Evolutionary conservation across 2,329 filamentous ascomycete species (phyloP).

Genomic region (Epichloe baconii): DNA sequence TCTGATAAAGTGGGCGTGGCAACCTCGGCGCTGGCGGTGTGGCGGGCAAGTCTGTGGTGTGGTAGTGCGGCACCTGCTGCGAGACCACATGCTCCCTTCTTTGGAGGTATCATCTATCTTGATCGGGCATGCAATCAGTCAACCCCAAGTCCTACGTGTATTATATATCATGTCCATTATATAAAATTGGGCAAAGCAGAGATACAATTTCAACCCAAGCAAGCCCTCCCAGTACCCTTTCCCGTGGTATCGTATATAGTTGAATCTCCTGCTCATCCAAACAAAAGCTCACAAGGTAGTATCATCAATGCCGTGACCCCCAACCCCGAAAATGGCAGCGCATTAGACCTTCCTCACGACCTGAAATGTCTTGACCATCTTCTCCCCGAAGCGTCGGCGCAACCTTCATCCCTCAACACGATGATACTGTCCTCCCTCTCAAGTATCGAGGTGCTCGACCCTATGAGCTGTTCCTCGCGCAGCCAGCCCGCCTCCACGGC

Average conservation of each 20-base stretch:
- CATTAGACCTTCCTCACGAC: not conserved
- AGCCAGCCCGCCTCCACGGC: slow-evolving; percentile 47
- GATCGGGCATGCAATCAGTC: too few species aligned
- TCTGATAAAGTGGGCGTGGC: too few species aligned
- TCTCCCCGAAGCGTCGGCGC: slow-evolving; percentile 11
- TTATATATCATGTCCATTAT: not conserved
- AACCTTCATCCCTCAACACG: slow-evolving; percentile 15
- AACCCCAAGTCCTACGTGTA: too few species aligned
- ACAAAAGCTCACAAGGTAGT: too few species aligned
- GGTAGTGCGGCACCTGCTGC: not conserved
- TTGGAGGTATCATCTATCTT: too few species aligned
- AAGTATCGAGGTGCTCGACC: slow-evolving; percentile 20
- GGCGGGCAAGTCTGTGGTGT: not conserved
- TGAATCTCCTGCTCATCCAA: not conserved
- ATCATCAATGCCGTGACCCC: too few species aligned
- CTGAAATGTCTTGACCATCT: slow-evolving; percentile 12
- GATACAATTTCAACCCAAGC: not conserved
- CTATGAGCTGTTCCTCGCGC: slow-evolving; percentile 36
- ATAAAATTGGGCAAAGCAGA: not conserved
- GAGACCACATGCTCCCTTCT: too few species aligned
- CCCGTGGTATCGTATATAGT: not conserved
- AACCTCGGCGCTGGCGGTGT: not conserved
- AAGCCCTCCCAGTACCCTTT: not conserved
- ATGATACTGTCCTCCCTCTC: slow-evolving; percentile 31
- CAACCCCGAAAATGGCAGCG: too few species aligned